phyloP scores from a whole-genome alignment of 2,329 filamentous ascomycete genomes.

The Curvularia sp. region DNA sequence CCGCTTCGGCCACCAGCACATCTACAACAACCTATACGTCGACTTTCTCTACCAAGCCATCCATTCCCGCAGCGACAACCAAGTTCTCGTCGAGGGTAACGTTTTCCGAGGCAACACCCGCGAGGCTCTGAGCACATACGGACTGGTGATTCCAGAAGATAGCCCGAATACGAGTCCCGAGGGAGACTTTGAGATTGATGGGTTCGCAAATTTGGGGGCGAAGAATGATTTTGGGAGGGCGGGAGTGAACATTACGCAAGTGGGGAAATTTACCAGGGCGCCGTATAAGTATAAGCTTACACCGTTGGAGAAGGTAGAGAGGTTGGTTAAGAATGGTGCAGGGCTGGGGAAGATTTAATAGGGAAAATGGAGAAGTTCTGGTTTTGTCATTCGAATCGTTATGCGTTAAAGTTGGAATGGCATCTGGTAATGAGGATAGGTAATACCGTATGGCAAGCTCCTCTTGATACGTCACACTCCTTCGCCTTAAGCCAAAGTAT shows the following conservation, averaged over 20 bases:
- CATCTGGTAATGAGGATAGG: neutral
- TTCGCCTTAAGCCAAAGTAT: neutral
- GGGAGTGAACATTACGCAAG: slow-evolving; percentile 60
- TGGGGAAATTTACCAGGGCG: slow-evolving; percentile 58
- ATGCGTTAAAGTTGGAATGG: neutral
- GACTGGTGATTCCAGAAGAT: slow-evolving; percentile 62
- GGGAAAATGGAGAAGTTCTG: neutral
- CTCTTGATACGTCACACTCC: neutral
- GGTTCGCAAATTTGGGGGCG: slow-evolving; percentile 62
- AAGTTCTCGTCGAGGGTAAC: slow-evolving; percentile 55
- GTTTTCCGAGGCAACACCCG: slow-evolving; percentile 58
- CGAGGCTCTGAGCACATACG: slow-evolving; percentile 62
- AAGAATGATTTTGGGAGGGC: slow-evolving; percentile 60
- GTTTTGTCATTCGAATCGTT: neutral
- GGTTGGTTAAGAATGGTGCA: slow-evolving; percentile 54
- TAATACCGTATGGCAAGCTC: neutral
- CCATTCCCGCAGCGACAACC: slow-evolving; percentile 55
- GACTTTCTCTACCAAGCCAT: slow-evolving; percentile 51
- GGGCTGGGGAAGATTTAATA: slow-evolving; percentile 55
- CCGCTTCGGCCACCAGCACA: slow-evolving; percentile 71
- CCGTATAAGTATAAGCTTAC: slow-evolving; percentile 60
- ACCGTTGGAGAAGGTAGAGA: slow-evolving; percentile 52
- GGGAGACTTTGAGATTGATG: slow-evolving; percentile 62
- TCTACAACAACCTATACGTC: slow-evolving; percentile 61
- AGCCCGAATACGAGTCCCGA: slow-evolving; percentile 62